Conservation (phyloP, 2,329 filamentous ascomycete genomes). For the Talaromyces marneffei region DNA sequence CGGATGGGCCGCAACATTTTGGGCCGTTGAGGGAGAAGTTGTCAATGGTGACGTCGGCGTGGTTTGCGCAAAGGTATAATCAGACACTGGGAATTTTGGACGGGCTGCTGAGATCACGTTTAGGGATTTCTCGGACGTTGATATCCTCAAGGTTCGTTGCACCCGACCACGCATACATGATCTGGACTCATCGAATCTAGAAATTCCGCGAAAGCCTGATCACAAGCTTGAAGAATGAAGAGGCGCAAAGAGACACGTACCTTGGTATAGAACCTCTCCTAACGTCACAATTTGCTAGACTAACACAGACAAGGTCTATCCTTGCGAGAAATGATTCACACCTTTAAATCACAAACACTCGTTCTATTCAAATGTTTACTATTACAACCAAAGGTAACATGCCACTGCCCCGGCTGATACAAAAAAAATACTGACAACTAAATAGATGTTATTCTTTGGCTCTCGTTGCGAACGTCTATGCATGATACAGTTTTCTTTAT, state of each 20-base stretch:
- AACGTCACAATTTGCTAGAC: not conserved
- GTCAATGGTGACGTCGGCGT: conserved; percentile 84
- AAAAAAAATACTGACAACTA: not conserved
- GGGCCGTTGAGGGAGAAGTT: conserved; percentile 85
- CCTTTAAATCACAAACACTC: conserved; percentile 91
- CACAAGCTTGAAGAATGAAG: conserved; percentile 53
- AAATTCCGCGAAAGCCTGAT: conserved; percentile 85
- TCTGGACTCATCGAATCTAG: conserved; percentile 36
- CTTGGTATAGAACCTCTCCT: conserved; percentile 57
- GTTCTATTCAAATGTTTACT: conserved; percentile 91
- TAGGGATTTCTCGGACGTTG: conserved; percentile 80
- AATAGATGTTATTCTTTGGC: conserved; percentile 94
- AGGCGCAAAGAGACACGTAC: conserved; percentile 76
- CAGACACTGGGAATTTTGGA: too few species aligned
- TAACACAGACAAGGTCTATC: conserved; percentile 50
- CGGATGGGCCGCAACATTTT: conserved; percentile 82
- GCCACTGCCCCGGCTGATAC: not conserved
- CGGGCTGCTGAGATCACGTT: not conserved
- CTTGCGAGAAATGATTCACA: conserved; percentile 81
- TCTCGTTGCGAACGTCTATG: conserved; percentile 92
- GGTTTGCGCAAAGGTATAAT: conserved; percentile 77
- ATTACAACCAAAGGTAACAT: conserved; percentile 82
- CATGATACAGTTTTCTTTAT: conserved; percentile 96
- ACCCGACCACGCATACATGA: not conserved
- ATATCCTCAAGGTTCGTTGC: conserved; percentile 64